Base-by-base conservation (phyloP, 1,284 basidiomycete genomes). In the Sutorius eximius region DNA sequence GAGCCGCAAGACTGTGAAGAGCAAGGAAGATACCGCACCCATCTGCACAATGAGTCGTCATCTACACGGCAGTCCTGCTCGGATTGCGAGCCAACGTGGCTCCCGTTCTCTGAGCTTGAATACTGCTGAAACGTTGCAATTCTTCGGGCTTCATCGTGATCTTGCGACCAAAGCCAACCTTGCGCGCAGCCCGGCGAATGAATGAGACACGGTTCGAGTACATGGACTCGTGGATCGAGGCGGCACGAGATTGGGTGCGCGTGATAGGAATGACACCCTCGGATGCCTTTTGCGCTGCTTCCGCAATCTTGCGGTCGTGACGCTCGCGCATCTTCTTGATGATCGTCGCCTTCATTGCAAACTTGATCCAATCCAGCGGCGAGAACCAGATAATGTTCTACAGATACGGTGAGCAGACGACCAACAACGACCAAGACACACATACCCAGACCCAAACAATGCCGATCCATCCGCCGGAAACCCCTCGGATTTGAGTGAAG, bases 291-390 rank as follows among this genome's bases (percentile, higher is more conserved):
- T 73, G 74, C 52, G 80, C 75, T 40, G 76, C 68, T 56, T 66
- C 72, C 1, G 64, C 64, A 20, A 40, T 9, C 22, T 63, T 46
- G 37, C 68, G 66, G 10, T 68, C 79, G 72, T 86, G 84, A 57
- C 91, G 88, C 52, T 80, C 73, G 59, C 90, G 89, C 68, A 96
- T 83, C 61, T 64, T 80, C 77, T 89, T 89, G 81, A 98, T 95
- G 72, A 94, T 76, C 44, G 92, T 94, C 24, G 86, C 89, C 80
- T 95, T 94, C 90, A 97, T 95, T 52, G 80, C 87, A 72, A 97
- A 97, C 83, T 98, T 98, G 84, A 98, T 89, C 72, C 86, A 83
- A 76, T 98, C 95, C 56, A 98, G 86, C 59, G 95, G 94, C 63
- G 91, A 73, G 85, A 95, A 97, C 94, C 94, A 96, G 57, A 95